A percentile compares a stretch with the other conserved stretches of the same genome.
Evolutionary conservation across 306 rosid species (phyloP).

Genomic region (Hippophae rhamnoides): DNA sequence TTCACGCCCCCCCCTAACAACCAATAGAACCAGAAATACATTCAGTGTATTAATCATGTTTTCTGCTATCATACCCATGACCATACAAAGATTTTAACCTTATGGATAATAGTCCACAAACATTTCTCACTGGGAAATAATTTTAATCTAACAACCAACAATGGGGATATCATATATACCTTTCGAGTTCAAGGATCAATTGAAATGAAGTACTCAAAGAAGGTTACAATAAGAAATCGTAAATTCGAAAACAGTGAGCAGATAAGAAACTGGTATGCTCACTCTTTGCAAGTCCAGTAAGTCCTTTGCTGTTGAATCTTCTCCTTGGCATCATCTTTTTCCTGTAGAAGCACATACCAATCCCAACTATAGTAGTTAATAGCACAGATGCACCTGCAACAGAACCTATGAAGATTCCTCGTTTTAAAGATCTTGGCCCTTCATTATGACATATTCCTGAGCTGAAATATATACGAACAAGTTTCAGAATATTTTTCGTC

Average conservation of each 20-base stretch:
- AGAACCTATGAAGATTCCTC: slow-evolving; percentile 43
- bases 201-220: too few relatives aligned
- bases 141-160: too few relatives aligned
- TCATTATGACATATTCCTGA: slow-evolving; percentile 30
- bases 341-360: slow-evolving; percentile 34
- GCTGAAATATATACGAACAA: slow-evolving; percentile 35
- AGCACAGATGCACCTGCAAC: slow-evolving; percentile 54
- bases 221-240: too few relatives aligned
- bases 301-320: slow-evolving; percentile 36
- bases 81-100: too few relatives aligned
- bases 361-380: slow-evolving; percentile 40
- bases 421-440: slow-evolving; percentile 17
- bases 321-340: slow-evolving; percentile 30
- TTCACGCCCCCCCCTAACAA: too few relatives aligned
- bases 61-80: too few relatives aligned
- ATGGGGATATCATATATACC: too few relatives aligned
- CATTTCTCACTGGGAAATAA: too few relatives aligned
- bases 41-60: too few relatives aligned
- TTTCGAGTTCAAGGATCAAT: too few relatives aligned
- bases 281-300: slow-evolving; percentile 39
- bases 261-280: slow-evolving; percentile 21
- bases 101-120: too few relatives aligned
- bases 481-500: slow-evolving; percentile 8
- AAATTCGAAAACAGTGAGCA: neutral
- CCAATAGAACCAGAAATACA: too few relatives aligned